Base-by-base conservation (phyloP, 2,329 filamentous ascomycete species). In the Cordyceps tenuipes region DNA sequence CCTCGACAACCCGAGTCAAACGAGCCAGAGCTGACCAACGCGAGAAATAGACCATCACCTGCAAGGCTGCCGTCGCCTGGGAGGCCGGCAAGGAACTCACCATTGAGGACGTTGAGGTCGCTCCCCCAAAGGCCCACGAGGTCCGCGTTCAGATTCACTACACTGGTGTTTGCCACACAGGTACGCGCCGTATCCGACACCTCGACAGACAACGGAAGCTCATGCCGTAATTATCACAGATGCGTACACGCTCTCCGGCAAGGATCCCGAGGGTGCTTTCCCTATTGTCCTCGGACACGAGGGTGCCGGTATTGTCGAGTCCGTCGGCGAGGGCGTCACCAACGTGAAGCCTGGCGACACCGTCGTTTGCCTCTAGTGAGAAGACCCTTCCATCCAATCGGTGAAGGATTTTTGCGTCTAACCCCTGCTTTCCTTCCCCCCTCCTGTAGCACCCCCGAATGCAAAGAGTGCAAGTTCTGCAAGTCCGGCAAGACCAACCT, bases 401-500 rank as follows among this genome's bases (percentile, higher is more conserved):
- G 17, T 43, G 39, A 12, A 12, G 3, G 2, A 43, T 43, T 15
- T 15, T n/a, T 8, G 15, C 17, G 12, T 43, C 41, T 43, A 7
- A 19, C 9, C 7, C 43, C 1, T 44, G 15, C n/a, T 44, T 8
- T 2, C 12, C 0, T 34, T 34, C 4, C 34, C 3, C 10, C 12
- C 9, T 23, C 57, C 49, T 10, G 61, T 70, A 96, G 91, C 82
- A 97, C 92, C 51, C 94, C 94, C 66, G 93, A 97, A 80, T 97
- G 94, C 81, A 82, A 85, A 67, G 93, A 97, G 76, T 99, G 94
- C 86, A 97, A 97, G 81, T 97, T 97, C 84, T 99, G 94, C 88
- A 94, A 91, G 77, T 97, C 93, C 47, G 94, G 93, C 79, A 99
- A 99, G 87, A 97, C 93, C 70, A 96, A 97, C 79, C 88, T 97